Evolutionary conservation across 306 rosid genomes (phyloP).

Genomic region (Lathyrus sativus): DNA sequence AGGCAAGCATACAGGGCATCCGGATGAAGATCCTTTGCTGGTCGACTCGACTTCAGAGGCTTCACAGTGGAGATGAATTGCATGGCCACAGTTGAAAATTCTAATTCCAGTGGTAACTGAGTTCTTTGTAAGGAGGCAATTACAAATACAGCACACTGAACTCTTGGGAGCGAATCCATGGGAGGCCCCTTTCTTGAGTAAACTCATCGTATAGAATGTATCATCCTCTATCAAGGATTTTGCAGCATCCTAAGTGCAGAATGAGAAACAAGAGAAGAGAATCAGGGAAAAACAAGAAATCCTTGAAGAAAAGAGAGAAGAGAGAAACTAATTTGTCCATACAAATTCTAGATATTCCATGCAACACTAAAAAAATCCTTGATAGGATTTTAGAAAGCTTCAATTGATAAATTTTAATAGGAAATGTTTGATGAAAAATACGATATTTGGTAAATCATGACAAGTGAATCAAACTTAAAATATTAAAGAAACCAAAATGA

Average conservation of each 20-base stretch:
- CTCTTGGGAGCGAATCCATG: conserved; percentile 88
- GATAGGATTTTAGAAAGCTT: no score
- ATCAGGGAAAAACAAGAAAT: conserved; percentile 22
- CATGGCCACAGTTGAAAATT: conserved; percentile 93
- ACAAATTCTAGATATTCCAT: conserved; percentile 11
- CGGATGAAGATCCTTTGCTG: conserved; percentile 53
- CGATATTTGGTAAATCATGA: no score
- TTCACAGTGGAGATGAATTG: conserved; percentile 86
- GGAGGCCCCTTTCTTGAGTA: conserved; percentile 94
- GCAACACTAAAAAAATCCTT: no score
- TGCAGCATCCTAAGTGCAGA: conserved; percentile 74
- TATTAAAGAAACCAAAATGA: conserved; percentile 4
- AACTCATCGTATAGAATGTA: conserved; percentile 84
- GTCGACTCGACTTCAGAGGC: conserved; percentile 62
- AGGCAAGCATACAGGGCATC: conserved; percentile 93
- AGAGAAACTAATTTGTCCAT: conserved; percentile 3
- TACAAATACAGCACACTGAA: conserved; percentile 74
- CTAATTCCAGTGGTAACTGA: conserved; percentile 66
- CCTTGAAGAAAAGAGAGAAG: conserved; percentile 14
- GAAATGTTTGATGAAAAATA: no score
- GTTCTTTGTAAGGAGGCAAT: conserved; percentile 63
- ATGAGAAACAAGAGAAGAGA: conserved; percentile 18
- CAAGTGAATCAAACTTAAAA: conserved; percentile 25
- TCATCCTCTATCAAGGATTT: conserved; percentile 95
- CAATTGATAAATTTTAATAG: no score